Conservation (phyloP, 352 stramenopile genomes). For the Saprolegnia diclina region DNA sequence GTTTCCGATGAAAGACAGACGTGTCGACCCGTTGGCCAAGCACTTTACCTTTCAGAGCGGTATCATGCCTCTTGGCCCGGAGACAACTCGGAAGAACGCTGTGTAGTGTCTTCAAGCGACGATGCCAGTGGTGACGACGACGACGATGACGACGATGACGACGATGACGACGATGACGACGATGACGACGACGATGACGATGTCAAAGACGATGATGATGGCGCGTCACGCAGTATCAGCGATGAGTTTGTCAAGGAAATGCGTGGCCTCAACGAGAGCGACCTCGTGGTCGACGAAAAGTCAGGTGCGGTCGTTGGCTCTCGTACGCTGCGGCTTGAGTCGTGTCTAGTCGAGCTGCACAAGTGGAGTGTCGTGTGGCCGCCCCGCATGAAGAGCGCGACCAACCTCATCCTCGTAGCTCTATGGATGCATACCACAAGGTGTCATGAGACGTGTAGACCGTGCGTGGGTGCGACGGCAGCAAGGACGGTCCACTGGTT, state of each 20-base stretch:
- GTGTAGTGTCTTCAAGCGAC: too few species aligned
- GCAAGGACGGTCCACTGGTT: not conserved
- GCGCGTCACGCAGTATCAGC: constrained; percentile 33
- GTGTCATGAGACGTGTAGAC: not conserved
- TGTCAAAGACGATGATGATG: constrained; percentile 33
- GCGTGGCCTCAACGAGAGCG: constrained; percentile 9
- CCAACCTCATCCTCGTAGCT: not conserved
- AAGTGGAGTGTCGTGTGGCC: constrained; percentile 9
- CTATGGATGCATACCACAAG: not conserved
- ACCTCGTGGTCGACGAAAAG: not conserved
- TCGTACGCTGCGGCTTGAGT: not conserved
- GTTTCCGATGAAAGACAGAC: too few species aligned
- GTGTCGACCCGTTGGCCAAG: too few species aligned
- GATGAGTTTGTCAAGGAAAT: constrained; percentile 26
- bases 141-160: constrained; percentile 10
- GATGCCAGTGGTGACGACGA: not conserved
- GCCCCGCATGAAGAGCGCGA: not conserved
- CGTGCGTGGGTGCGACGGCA: not conserved
- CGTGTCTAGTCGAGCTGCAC: not conserved
- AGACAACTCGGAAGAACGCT: too few species aligned
- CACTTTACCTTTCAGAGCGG: too few species aligned
- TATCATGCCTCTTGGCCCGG: too few species aligned
- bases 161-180: constrained; percentile 6
- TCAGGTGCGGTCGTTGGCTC: not conserved
- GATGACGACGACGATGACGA: constrained; percentile 47